Evolutionary conservation across 352 stramenopile species (phyloP).

Genomic region (Pythium angustatum): DNA sequence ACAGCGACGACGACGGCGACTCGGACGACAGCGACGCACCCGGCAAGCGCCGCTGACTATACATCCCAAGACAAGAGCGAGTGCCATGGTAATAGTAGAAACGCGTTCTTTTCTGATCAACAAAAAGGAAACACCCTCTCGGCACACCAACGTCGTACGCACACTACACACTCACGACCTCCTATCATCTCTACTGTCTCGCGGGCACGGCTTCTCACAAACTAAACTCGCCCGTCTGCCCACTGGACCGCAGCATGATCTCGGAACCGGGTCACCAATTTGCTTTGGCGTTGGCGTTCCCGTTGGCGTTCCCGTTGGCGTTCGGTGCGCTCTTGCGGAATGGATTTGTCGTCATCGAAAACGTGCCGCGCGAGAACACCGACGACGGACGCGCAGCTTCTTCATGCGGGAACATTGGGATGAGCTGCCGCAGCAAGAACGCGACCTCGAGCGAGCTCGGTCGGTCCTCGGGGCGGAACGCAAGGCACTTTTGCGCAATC

Average conservation of each 20-base stretch:
- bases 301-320: too few species aligned
- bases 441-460: conserved; percentile 17
- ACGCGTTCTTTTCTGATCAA: neutral
- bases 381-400: conserved; percentile 21
- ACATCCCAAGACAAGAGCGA: neutral
- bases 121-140: too few species aligned
- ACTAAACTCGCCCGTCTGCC: conserved; percentile 14
- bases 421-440: conserved; percentile 22
- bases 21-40: neutral
- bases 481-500: conserved; percentile 29
- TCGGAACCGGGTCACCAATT: conserved; percentile 8
- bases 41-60: neutral
- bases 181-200: too few species aligned
- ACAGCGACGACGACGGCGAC: conserved; percentile 5
- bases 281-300: neutral
- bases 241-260: conserved; percentile 1
- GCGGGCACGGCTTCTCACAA: too few species aligned
- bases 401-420: conserved; percentile 22
- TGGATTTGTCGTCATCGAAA: conserved; percentile 7
- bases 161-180: neutral
- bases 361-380: conserved; percentile 18
- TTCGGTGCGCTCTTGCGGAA: conserved; percentile 17
- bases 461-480: conserved; percentile 26
- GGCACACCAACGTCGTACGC: neutral
- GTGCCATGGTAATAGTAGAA: neutral